Evolutionary conservation across 495 filamentous ascomycete genomes (phyloP).

Genomic region (Staphylotrichum tortipilum): DNA sequence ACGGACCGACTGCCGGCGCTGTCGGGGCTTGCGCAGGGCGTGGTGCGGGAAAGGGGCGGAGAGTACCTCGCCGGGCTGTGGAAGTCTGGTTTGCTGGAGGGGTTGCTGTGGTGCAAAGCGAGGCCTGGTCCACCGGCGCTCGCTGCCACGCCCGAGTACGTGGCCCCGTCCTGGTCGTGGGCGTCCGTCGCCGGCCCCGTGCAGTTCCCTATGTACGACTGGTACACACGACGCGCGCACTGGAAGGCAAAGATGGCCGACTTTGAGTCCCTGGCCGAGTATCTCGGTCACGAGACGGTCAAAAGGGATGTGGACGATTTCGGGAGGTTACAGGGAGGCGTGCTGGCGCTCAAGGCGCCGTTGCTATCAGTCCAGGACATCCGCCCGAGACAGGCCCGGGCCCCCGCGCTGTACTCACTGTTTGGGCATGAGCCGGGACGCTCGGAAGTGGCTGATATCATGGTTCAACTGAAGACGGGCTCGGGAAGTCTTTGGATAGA

Average conservation of each 20-base stretch:
- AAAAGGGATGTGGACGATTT: not conserved
- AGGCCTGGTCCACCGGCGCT: constrained; percentile 2
- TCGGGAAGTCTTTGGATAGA: constrained; percentile 12
- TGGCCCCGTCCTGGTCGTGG: constrained; percentile 35
- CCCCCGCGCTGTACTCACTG: not conserved
- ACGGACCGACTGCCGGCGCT: constrained; percentile 29
- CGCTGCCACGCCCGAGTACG: not conserved
- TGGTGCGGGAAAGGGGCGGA: constrained; percentile 6
- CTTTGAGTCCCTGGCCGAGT: constrained; percentile 16
- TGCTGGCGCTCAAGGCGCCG: constrained; percentile 9
- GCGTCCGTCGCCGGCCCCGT: constrained; percentile 23
- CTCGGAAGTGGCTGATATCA: constrained; percentile 5
- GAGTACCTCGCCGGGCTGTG: constrained; percentile 23
- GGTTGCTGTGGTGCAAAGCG: constrained; percentile 19
- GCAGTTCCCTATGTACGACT: constrained; percentile 16
- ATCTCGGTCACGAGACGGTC: not conserved
- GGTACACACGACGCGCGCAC: constrained; percentile 7
- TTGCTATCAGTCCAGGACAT: constrained; percentile 5
- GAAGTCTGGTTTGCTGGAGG: constrained; percentile 18
- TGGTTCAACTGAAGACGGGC: constrained; percentile 1
- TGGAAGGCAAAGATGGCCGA: constrained; percentile 12
- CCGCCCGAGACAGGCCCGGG: not conserved
- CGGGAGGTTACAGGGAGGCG: not conserved
- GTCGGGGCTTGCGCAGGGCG: constrained; percentile 21
- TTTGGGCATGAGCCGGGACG: constrained; percentile 10